Evolutionary conservation across 805 yeast genomes (phyloP).

Genomic region (Saccharomyces cerevisiae): DNA sequence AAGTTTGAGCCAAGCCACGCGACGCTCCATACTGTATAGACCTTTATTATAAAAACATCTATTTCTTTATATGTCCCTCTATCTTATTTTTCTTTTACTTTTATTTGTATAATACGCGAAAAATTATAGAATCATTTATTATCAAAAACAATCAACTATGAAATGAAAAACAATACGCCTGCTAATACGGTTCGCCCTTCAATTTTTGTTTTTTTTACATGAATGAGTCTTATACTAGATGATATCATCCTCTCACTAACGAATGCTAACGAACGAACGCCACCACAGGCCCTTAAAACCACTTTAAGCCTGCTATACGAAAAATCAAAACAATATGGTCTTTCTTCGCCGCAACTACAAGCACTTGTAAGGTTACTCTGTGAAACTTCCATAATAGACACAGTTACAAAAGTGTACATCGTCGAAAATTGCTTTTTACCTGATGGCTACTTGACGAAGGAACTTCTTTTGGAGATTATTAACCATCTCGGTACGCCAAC

Average conservation of each 20-base stretch:
- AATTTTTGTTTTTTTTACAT: neutral
- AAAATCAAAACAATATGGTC: constrained; percentile 12
- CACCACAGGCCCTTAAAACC: constrained; percentile 7
- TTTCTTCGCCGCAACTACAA: constrained; percentile 11
- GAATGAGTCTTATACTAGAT: constrained; percentile 4
- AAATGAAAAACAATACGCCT: neutral
- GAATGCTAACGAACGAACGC: neutral
- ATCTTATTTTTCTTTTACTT: neutral
- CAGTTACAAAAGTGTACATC: constrained; percentile 17
- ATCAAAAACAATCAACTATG: neutral
- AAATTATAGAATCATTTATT: neutral
- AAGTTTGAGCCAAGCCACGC: constrained; percentile 8
- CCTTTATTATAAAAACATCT: neutral
- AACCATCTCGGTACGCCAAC: constrained; percentile 28
- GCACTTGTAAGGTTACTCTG: constrained; percentile 14
- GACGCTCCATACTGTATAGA: neutral
- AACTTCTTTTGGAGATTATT: constrained; percentile 21
- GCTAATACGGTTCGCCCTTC: neutral
- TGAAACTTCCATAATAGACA: constrained; percentile 10
- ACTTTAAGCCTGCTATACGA: constrained; percentile 8
- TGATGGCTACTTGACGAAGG: constrained; percentile 20
- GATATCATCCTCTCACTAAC: constrained; percentile 2
- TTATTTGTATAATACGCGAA: neutral
- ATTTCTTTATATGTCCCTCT: neutral
- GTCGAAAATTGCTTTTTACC: constrained; percentile 26